Evolutionary conservation across 495 filamentous ascomycete genomes (phyloP), one percentile per base, ranked within the genome.

Genomic region (Amorphotheca resinae): DNA sequence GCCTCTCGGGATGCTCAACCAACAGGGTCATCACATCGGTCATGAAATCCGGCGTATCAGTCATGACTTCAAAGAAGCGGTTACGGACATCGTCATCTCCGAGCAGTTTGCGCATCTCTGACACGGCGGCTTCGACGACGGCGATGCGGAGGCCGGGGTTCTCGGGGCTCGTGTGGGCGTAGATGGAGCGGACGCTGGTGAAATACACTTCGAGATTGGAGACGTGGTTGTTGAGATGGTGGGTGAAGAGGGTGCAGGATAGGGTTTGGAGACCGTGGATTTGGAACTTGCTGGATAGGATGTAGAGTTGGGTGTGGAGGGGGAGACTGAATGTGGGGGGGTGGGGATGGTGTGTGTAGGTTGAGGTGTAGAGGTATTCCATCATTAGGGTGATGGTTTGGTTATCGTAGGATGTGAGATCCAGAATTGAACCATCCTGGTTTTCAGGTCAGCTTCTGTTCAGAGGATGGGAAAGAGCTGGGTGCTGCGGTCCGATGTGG

Each of bases 311-410:
- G 25, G 36, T 32, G 34, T 52, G 44, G 3, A 16, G 3, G 1
- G 14, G 16, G 26, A 52, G 39, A 8, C 31, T 28, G 15, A 44
- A 33, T 18, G 22, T 4, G 7, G 40, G 34, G n/a, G 22, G 18
- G 4, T 5, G 1, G 22, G 23, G 20, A 25, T 8, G 3, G 9
- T 21, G 25, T 0, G 16, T 22, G 31, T 55, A 55, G n/a, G 38
- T 26, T 14, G 34, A 14, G 12, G 49, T 42, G 33, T 55, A 55
- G 7, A 55, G 36, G 33, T 43, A 55, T 6, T 48, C 38, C 38
- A 55, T 42, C 41, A 49, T 33, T 0, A 15, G 22, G 12, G 9
- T 16, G 4, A 51, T 38, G 1, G 43, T 30, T 35, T 44, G 18
- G 5, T 23, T 18, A 15, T 42, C 16, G 22, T 42, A 20, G 16